Evolutionary conservation across 305 asterid species (phyloP).

Genomic region (Solanum hybrid): DNA sequence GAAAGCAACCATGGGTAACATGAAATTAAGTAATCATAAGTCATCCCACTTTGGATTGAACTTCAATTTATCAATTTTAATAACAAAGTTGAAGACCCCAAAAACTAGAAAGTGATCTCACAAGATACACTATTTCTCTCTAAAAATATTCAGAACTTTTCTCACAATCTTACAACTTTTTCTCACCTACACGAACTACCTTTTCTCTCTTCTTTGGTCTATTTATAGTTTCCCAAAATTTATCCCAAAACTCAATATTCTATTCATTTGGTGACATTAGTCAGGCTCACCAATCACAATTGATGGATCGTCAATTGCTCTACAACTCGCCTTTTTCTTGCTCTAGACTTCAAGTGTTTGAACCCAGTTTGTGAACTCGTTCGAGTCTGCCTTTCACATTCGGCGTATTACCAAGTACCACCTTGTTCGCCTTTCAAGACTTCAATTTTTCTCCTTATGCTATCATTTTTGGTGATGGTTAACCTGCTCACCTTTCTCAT

Average conservation of each 20-base stretch:
- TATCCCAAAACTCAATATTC: not conserved
- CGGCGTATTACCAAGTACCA: not conserved
- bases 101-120: not conserved
- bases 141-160: not conserved
- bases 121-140: not conserved
- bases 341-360: not conserved
- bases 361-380: not conserved
- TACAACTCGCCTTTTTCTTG: not conserved
- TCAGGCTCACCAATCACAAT: too few species aligned
- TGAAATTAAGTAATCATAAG: not conserved
- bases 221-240: not conserved
- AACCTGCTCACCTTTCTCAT: not conserved
- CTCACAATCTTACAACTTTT: not conserved
- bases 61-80: too few species aligned
- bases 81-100: not conserved
- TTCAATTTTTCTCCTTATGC: too few species aligned
- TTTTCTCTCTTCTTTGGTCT: not conserved
- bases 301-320: not conserved
- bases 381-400: not conserved
- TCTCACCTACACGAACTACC: not conserved
- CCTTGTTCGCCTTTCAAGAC: not conserved
- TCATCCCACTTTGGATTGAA: not conserved
- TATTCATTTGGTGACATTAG: not conserved
- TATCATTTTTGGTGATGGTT: not conserved
- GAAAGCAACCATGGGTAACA: not conserved